phyloP scores from a whole-genome alignment of 805 yeast species.

The Schizosaccharomyces osmophilus region DNA sequence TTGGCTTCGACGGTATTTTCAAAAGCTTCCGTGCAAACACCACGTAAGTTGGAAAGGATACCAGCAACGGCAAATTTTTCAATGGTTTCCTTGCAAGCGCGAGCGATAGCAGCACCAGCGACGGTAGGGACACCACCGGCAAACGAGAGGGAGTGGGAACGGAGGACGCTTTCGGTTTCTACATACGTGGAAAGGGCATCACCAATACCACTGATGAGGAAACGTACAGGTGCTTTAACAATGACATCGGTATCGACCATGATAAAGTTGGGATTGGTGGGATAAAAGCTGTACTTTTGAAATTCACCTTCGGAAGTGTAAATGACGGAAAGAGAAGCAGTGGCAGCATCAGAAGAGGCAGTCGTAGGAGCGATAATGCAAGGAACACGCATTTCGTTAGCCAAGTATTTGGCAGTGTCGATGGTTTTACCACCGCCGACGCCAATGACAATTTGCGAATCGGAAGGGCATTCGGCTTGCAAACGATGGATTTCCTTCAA shows the following conservation, averaged over 20 bases:
- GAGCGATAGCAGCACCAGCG: not conserved
- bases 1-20: not conserved
- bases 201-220: not conserved
- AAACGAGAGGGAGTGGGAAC: not conserved
- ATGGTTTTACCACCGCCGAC: slow-evolving; percentile 25
- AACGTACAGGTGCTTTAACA: not conserved
- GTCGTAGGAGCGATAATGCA: not conserved
- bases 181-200: slow-evolving; percentile 1
- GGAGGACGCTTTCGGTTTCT: not conserved
- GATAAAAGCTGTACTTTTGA: not conserved
- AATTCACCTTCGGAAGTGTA: not conserved
- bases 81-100: not conserved
- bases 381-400: not conserved
- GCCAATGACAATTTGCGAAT: not conserved
- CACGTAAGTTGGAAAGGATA: not conserved
- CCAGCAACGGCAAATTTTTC: not conserved
- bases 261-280: not conserved
- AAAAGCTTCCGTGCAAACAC: not conserved
- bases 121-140: not conserved
- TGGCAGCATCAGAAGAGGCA: slow-evolving; percentile 1
- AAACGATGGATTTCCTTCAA: not conserved
- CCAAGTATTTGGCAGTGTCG: slow-evolving; percentile 19
- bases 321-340: slow-evolving; percentile 2
- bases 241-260: slow-evolving; percentile 1
- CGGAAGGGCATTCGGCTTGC: not conserved